Base-by-base conservation (phyloP, 805 yeast species). In the Cyberlindnera subsufficiens region DNA sequence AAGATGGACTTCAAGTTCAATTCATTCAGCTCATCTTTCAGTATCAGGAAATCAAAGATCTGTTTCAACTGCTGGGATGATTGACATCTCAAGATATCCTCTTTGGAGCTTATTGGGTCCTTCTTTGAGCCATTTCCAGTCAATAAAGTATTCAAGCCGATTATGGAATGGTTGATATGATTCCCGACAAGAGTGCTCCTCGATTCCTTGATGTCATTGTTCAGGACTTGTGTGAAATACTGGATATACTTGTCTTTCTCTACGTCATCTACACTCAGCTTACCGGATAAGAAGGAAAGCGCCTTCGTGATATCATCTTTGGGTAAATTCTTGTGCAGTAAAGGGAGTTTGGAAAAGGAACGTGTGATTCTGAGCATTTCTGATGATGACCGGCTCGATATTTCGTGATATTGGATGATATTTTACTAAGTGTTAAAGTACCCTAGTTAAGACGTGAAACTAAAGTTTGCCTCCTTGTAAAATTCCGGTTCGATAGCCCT, bases 111-210 rank as follows among this genome's bases (percentile, higher is more conserved):
- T 6, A 30, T 32, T 9, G 41, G 15, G 30, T 49, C 50, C 18
- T 29, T 38, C 29, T 18, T 27, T 10, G 32, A 30, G 37, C 30
- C 20, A 14, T 11, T 15, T 8, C 34, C 46, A 18, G 36, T 44
- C 35, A 44, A 16, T 25, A 43, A 35, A 16, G 47, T 42, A 27
- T 40, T 51, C 32, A 52, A 35, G 9, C 54, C 56, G 16, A 42
- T 17, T 30, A 52, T 17, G 15, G 56, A 52, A 35, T 52, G 56
- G 6, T 44, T 36, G 34, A 47, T 49, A 33, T 46, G 53, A 5
- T 30, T 35, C 30, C 35, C 27, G n/a, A 39, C 38, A 6, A 27
- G 29, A 1, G 42, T 15, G n/a, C 35, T 27, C 4, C 36, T 29
- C 5, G 44, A 29, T 3, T 38, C 39, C 18, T 43, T 45, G 31